phyloP scores from a whole-genome alignment of 2,329 filamentous ascomycete genomes.

The Botryosphaeria dothidea region DNA sequence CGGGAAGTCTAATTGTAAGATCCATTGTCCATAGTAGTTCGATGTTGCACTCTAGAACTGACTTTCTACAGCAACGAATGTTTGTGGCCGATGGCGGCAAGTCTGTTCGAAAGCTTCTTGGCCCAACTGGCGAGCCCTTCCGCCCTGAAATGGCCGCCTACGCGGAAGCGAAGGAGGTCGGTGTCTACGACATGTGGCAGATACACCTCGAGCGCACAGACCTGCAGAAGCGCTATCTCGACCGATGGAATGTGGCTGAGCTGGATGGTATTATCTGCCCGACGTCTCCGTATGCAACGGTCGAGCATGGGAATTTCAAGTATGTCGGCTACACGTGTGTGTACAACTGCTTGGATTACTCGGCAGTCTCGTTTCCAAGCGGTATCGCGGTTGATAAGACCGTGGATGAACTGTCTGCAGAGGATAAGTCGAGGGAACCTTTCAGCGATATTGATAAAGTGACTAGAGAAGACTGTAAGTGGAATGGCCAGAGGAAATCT shows the following conservation, averaged over 20 bases:
- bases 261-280: slow-evolving; percentile 46
- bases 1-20: slow-evolving; percentile 14
- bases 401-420: slow-evolving; percentile 32
- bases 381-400: slow-evolving; percentile 28
- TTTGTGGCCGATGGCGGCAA: slow-evolving; percentile 56
- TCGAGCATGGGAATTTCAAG: slow-evolving; percentile 24
- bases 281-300: slow-evolving; percentile 35
- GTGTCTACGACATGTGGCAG: slow-evolving; percentile 51
- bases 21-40: neutral
- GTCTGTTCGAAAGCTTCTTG: slow-evolving; percentile 44
- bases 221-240: slow-evolving; percentile 44
- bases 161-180: slow-evolving; percentile 44
- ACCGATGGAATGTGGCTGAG: slow-evolving; percentile 45
- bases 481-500: neutral
- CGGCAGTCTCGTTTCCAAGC: slow-evolving; percentile 46
- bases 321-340: slow-evolving; percentile 48
- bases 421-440: slow-evolving; percentile 32
- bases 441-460: slow-evolving; percentile 16
- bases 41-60: neutral
- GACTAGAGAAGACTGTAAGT: slow-evolving; percentile 44
- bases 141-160: slow-evolving; percentile 53
- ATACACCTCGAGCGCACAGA: slow-evolving; percentile 49
- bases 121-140: slow-evolving; percentile 45
- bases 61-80: slow-evolving; percentile 30
- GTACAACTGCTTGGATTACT: slow-evolving; percentile 52